phyloP scores from a whole-genome alignment of 257 asterid species.

The Solanum medicagineum region DNA sequence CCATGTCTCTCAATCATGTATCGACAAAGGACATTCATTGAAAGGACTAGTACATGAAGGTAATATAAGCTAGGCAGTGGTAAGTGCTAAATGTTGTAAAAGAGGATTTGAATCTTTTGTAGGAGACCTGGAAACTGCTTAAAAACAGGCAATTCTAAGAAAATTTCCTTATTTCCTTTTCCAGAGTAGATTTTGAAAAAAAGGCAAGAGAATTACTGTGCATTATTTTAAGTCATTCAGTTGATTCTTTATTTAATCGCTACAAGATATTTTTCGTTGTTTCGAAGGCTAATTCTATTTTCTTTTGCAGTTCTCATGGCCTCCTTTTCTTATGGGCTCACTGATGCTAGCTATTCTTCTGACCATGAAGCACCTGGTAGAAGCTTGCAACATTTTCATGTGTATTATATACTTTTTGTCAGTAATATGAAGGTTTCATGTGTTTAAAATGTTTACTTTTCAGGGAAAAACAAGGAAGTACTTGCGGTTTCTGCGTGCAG shows the following conservation, averaged over 20 bases:
- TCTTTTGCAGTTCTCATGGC: conserved; percentile 71
- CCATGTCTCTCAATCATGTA: not conserved
- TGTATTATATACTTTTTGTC: conserved; percentile 1
- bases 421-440: conserved; percentile 1
- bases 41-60: not conserved
- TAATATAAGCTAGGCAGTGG: not conserved
- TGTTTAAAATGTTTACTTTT: conserved; percentile 12
- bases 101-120: not conserved
- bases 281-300: not conserved
- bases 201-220: not conserved
- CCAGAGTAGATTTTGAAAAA: not conserved
- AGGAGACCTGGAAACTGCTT: not conserved
- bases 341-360: conserved; percentile 60
- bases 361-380: conserved; percentile 86
- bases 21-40: not conserved
- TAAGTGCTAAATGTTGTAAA: not conserved
- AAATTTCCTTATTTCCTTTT: not conserved
- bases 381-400: conserved; percentile 4
- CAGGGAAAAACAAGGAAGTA: conserved; percentile 71
- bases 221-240: not conserved
- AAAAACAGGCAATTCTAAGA: not conserved
- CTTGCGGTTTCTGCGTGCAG: conserved; percentile 71
- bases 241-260: not conserved
- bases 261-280: not conserved
- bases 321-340: conserved; percentile 89